phyloP scores from a whole-genome alignment of 768 basidiomycete species.

The Collybiopsis confluens region DNA sequence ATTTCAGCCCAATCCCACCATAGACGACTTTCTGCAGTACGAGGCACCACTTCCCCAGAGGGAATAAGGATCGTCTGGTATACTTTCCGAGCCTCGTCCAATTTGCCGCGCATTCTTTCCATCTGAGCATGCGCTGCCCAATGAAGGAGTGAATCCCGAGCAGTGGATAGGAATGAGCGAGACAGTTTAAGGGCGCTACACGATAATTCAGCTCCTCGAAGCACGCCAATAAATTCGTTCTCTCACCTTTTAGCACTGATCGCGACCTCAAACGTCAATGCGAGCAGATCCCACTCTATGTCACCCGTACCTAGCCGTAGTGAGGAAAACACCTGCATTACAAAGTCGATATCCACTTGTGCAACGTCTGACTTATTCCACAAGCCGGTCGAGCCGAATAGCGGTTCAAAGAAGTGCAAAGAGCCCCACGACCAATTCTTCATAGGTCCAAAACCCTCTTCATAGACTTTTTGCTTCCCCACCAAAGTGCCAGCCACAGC shows the following conservation, averaged over 20 bases:
- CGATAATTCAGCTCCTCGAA: background rate
- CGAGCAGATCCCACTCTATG: constrained; percentile 60
- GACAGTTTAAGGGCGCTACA: constrained; percentile 68
- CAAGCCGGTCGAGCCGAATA: constrained; percentile 20
- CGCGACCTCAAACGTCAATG: constrained; percentile 66
- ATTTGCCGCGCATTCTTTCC: constrained; percentile 59
- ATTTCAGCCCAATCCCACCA: constrained; percentile 88
- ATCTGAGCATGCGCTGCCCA: constrained; percentile 80
- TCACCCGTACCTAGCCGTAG: constrained; percentile 47
- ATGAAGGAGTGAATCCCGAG: constrained; percentile 52
- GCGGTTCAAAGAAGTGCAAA: constrained; percentile 50
- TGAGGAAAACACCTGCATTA: constrained; percentile 57
- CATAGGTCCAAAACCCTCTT: constrained; percentile 61
- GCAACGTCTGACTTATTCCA: constrained; percentile 46
- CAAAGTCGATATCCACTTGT: constrained; percentile 43
- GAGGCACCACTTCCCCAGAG: constrained; percentile 30
- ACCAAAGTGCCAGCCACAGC: constrained; percentile 63
- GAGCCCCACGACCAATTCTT: constrained; percentile 59
- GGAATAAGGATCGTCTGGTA: constrained; percentile 64
- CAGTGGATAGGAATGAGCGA: constrained; percentile 51
- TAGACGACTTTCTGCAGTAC: constrained; percentile 37
- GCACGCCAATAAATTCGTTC: background rate
- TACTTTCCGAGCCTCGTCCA: constrained; percentile 71
- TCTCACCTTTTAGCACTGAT: constrained; percentile 53
- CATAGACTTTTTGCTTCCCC: constrained; percentile 61